Conservation (phyloP, 2,329 filamentous ascomycete species). For the Colletotrichum sansevieriae region DNA sequence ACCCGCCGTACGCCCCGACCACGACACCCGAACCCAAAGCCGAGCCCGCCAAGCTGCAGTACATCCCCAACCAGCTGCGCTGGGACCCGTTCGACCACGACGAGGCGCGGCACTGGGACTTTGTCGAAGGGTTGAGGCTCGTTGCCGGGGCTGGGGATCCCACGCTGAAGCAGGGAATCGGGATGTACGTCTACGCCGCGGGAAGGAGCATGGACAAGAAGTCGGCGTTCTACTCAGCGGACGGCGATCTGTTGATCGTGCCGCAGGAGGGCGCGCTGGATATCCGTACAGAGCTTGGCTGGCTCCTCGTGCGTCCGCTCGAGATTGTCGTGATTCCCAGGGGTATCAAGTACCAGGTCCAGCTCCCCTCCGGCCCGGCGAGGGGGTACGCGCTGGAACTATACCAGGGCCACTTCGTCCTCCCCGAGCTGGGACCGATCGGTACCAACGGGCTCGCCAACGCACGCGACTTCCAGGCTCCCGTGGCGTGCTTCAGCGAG, state of each 20-base stretch:
- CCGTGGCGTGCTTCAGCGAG: slow-evolving; percentile 76
- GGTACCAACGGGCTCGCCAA: slow-evolving; percentile 83
- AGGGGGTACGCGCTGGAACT: slow-evolving; percentile 83
- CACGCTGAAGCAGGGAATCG: slow-evolving; percentile 81
- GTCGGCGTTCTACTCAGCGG: slow-evolving; percentile 85
- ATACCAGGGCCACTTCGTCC: slow-evolving; percentile 78
- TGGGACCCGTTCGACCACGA: slow-evolving; percentile 84
- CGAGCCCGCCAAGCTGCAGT: slow-evolving; percentile 66
- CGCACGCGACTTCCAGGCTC: slow-evolving; percentile 80
- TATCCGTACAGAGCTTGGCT: slow-evolving; percentile 82
- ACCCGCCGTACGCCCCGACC: slow-evolving; percentile 67
- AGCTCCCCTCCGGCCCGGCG: slow-evolving; percentile 71
- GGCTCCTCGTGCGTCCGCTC: slow-evolving; percentile 79
- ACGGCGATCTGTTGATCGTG: slow-evolving; percentile 83
- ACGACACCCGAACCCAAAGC: slow-evolving; percentile 45
- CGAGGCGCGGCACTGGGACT: slow-evolving; percentile 64
- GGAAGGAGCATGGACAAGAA: slow-evolving; percentile 81
- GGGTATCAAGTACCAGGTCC: slow-evolving; percentile 80
- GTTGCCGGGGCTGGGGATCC: slow-evolving; percentile 85
- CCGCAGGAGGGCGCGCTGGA: slow-evolving; percentile 80
- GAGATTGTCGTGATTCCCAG: slow-evolving; percentile 84
- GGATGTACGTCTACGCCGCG: slow-evolving; percentile 84
- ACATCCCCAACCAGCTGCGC: slow-evolving; percentile 84
- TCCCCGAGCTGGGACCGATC: slow-evolving; percentile 80
- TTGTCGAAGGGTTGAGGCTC: slow-evolving; percentile 72